A percentile compares a stretch with the other conserved stretches of the same genome.
Evolutionary conservation across 306 rosid genomes (phyloP).

Genomic region (Cyclanthera cordifolia): DNA sequence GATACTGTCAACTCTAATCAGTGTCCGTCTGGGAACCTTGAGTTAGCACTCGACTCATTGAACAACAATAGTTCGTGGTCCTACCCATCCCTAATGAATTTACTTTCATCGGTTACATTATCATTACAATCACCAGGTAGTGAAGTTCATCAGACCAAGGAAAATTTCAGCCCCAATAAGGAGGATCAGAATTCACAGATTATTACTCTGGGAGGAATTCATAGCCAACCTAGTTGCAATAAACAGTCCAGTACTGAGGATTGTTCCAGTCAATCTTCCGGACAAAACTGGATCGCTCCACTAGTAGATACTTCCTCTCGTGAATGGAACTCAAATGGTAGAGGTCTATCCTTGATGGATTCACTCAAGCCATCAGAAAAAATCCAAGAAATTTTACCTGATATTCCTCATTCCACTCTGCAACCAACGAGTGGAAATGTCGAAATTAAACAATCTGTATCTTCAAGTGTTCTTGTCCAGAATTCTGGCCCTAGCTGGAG

Average conservation of each 20-base stretch:
- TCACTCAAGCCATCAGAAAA: constrained; percentile 26
- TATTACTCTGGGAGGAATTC: constrained; percentile 35
- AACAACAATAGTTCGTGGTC: constrained; percentile 28
- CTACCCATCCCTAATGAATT: constrained; percentile 26
- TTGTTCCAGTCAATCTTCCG: constrained; percentile 63
- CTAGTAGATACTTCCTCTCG: constrained; percentile 26
- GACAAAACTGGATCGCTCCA: constrained; percentile 49
- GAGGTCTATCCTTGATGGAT: constrained; percentile 26
- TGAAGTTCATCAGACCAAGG: constrained; percentile 25
- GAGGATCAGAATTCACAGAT: constrained; percentile 35
- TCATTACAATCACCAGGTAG: constrained; percentile 25
- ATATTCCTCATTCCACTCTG: constrained; percentile 19
- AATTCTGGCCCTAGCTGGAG: constrained; percentile 47
- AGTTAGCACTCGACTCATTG: constrained; percentile 19
- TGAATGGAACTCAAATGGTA: constrained; percentile 31
- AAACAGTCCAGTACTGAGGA: constrained; percentile 59
- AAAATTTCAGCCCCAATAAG: constrained; percentile 18
- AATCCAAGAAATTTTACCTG: constrained; percentile 18
- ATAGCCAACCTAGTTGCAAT: constrained; percentile 32
- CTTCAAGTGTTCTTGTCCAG: constrained; percentile 34
- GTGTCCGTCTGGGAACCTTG: neutral
- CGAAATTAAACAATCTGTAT: constrained; percentile 25
- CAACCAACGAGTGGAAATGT: constrained; percentile 6
- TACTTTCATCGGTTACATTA: constrained; percentile 29
- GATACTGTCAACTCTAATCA: constrained; percentile 31